Conservation (phyloP, 2,329 filamentous ascomycete species). For the Alternaria hordeiaustralica region DNA sequence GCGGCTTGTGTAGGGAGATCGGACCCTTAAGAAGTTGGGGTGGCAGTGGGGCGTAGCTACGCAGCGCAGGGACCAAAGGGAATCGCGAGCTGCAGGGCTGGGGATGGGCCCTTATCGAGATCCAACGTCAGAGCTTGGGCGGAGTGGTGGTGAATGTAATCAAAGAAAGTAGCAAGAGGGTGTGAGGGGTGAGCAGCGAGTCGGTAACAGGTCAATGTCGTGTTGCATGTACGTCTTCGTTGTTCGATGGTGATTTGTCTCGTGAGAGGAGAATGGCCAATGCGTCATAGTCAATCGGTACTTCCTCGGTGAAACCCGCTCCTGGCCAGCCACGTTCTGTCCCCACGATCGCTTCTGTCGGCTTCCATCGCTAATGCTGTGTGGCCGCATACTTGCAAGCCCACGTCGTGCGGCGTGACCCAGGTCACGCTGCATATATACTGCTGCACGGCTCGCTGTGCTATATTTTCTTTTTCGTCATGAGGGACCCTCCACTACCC, state of each 20-base stretch:
- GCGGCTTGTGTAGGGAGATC: constrained; percentile 72
- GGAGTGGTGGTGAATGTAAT: constrained; percentile 10
- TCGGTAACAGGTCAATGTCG: constrained; percentile 23
- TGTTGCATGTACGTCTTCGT: constrained; percentile 46
- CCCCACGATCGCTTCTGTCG: constrained; percentile 20
- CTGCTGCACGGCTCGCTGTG: background rate
- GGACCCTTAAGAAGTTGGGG: constrained; percentile 55
- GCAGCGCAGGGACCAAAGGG: constrained; percentile 23
- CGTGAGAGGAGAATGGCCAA: constrained; percentile 19
- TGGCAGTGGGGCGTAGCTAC: constrained; percentile 17
- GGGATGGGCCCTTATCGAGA: constrained; percentile 10
- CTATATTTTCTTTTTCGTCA: background rate
- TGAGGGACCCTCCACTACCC: background rate
- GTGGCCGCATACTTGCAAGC: constrained; percentile 7
- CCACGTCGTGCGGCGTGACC: background rate
- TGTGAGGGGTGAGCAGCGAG: constrained; percentile 25
- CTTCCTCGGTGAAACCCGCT: constrained; percentile 15
- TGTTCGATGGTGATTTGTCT: constrained; percentile 44
- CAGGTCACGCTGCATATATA: constrained; percentile 16
- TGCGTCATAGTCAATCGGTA: constrained; percentile 33
- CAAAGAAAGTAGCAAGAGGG: constrained; percentile 9
- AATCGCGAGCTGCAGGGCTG: constrained; percentile 13
- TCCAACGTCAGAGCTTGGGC: constrained; percentile 3
- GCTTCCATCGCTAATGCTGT: constrained; percentile 16
- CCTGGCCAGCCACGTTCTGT: constrained; percentile 12